Evolutionary conservation across 768 basidiomycete genomes (phyloP).

Genomic region (Leccinum aurantiacum): DNA sequence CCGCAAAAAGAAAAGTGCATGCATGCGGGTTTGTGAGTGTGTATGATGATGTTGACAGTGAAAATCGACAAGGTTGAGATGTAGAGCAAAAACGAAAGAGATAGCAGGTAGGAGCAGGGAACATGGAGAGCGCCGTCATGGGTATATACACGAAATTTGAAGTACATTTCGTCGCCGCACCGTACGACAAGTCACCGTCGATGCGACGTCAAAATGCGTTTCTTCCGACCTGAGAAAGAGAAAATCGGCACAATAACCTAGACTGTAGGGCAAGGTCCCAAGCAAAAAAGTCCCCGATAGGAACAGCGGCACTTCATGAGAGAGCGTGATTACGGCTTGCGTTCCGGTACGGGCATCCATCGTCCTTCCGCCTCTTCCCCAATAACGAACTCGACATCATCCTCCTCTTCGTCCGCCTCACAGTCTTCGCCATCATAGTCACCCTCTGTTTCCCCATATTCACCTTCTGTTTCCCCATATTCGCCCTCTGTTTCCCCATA

Average conservation of each 20-base stretch:
- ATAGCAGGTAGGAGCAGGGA: background rate
- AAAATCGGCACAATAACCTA: slow-evolving; percentile 7
- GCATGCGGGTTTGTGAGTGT: slow-evolving; percentile 9
- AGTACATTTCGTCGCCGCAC: slow-evolving; percentile 3
- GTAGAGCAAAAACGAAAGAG: slow-evolving; percentile 10
- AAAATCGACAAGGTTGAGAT: slow-evolving; percentile 9
- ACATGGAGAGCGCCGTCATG: background rate
- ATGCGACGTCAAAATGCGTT: slow-evolving; percentile 15
- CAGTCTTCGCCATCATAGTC: slow-evolving; percentile 36
- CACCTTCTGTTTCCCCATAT: slow-evolving; percentile 10
- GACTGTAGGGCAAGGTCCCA: slow-evolving; percentile 5
- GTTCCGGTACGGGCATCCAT: slow-evolving; percentile 37
- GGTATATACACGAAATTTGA: slow-evolving; percentile 22
- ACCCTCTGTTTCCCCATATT: slow-evolving; percentile 22
- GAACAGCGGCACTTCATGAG: background rate
- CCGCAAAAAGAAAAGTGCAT: slow-evolving; percentile 13
- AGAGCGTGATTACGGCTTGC: slow-evolving; percentile 19
- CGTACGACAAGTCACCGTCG: slow-evolving; percentile 7
- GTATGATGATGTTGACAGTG: slow-evolving; percentile 1
- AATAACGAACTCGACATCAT: slow-evolving; percentile 75
- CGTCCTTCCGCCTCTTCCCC: slow-evolving; percentile 44
- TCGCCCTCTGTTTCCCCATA: slow-evolving; percentile 14
- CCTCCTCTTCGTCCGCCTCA: slow-evolving; percentile 61
- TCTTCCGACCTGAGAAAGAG: slow-evolving; percentile 17
- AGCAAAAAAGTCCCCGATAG: background rate